phyloP scores from a whole-genome alignment of 2,329 filamentous ascomycete species.

The Pleurostoma richardsiae region DNA sequence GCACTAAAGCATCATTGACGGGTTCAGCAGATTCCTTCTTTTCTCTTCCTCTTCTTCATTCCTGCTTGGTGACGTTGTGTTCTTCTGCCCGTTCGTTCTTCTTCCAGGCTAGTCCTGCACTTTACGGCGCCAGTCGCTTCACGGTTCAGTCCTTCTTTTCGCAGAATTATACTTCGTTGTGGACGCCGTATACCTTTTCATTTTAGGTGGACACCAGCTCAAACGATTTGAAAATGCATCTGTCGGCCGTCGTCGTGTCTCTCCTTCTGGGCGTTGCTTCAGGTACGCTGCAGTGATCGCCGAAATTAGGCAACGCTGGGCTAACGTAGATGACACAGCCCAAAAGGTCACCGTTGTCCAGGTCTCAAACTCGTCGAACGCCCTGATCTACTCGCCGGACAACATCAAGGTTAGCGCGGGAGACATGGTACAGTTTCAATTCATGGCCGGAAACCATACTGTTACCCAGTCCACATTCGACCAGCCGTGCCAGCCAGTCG shows the following conservation, averaged over 20 bases:
- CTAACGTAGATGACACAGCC: constrained; percentile 10
- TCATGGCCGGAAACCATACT: constrained; percentile 67
- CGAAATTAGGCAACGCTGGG: too few species aligned
- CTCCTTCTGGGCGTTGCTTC: constrained; percentile 42
- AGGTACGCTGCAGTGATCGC: constrained; percentile 24
- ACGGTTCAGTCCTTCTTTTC: neutral
- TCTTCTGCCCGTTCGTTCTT: constrained; percentile 21
- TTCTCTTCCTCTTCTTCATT: constrained; percentile 15
- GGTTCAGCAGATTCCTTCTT: constrained; percentile 14
- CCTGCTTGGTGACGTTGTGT: constrained; percentile 13
- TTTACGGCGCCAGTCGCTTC: constrained; percentile 41
- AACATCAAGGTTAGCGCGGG: constrained; percentile 59
- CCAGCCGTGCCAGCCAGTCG: constrained; percentile 61
- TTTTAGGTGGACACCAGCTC: constrained; percentile 3
- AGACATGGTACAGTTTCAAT: constrained; percentile 63
- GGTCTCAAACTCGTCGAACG: constrained; percentile 40
- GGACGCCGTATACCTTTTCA: too few species aligned
- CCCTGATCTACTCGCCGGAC: constrained; percentile 60
- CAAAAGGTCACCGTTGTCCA: constrained; percentile 53
- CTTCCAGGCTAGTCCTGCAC: constrained; percentile 41
- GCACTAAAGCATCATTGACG: constrained; percentile 11
- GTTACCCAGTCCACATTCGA: constrained; percentile 74
- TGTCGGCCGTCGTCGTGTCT: constrained; percentile 39
- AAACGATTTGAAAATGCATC: constrained; percentile 43
- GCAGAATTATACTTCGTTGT: too few species aligned